These are phyloP conservation scores for Aspergillus caelatus DNA, from an alignment of 2,329 filamentous ascomycete genomes.

Conservation along the genomic window DNA sequence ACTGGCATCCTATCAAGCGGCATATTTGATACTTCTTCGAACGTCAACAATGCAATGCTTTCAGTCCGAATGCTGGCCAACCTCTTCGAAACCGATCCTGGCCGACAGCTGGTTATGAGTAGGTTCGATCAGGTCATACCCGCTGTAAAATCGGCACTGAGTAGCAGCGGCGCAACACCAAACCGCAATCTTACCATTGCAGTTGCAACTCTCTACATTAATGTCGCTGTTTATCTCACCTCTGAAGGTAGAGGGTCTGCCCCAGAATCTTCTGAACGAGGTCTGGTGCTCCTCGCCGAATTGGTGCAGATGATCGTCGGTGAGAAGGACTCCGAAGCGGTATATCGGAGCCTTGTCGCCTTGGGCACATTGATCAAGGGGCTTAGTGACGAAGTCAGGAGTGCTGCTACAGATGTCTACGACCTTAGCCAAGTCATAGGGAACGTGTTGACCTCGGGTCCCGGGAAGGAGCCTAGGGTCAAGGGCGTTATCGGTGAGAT, in stretches of 20 bases:
- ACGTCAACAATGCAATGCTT: conserved; percentile 86
- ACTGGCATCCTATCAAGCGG: conserved; percentile 60
- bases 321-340: conserved; percentile 76
- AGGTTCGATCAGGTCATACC: conserved; percentile 63
- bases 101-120: conserved; percentile 64
- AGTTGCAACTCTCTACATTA: conserved; percentile 78
- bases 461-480: conserved; percentile 62
- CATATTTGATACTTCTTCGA: conserved; percentile 63
- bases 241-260: conserved; percentile 42
- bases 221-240: conserved; percentile 75
- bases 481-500: conserved; percentile 65
- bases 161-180: conserved; percentile 49
- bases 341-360: conserved; percentile 81
- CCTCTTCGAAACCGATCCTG: conserved; percentile 74
- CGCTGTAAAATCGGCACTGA: conserved; percentile 66
- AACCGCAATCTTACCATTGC: conserved; percentile 86
- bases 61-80: conserved; percentile 80
- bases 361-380: conserved; percentile 72
- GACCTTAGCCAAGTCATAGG: conserved; percentile 53
- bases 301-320: conserved; percentile 65
- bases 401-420: conserved; percentile 61
- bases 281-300: conserved; percentile 61
- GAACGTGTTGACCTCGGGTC: conserved; percentile 50
- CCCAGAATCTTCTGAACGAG: conserved; percentile 50
- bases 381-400: conserved; percentile 62